phyloP scores from a whole-genome alignment of 176 grass and related monocot genomes.

The Eleusine coracana region DNA sequence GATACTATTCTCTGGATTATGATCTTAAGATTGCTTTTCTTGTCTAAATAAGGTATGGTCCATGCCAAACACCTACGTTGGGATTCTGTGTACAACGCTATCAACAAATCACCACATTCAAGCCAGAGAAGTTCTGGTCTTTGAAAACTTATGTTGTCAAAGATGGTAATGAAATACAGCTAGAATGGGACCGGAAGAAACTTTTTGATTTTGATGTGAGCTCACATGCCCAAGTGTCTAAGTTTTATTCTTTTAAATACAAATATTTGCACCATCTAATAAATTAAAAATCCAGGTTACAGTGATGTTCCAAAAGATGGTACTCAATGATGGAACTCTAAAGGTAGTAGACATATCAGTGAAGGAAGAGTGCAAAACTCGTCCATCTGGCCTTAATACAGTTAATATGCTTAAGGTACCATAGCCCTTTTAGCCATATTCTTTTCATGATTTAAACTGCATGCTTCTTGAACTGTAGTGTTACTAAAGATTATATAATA shows the following conservation, averaged over 20 bases:
- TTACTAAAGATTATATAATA: slow-evolving; percentile 1
- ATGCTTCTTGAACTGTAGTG: neutral
- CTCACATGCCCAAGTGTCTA: slow-evolving; percentile 26
- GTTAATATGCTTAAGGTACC: slow-evolving; percentile 98
- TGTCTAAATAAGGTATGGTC: slow-evolving; percentile 79
- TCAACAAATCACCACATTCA: slow-evolving; percentile 96
- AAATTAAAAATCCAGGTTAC: slow-evolving; percentile 66
- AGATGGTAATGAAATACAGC: slow-evolving; percentile 74
- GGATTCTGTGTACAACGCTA: slow-evolving; percentile 93
- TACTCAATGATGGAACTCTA: slow-evolving; percentile 65
- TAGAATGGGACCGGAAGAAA: slow-evolving; percentile 90
- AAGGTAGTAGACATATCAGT: slow-evolving; percentile 80
- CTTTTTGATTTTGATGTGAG: slow-evolving; percentile 94
- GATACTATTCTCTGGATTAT: slow-evolving; percentile 25
- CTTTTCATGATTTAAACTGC: slow-evolving; percentile 19
- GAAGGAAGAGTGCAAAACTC: slow-evolving; percentile 89
- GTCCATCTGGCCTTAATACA: slow-evolving; percentile 93
- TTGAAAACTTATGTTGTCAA: slow-evolving; percentile 82
- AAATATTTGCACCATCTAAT: slow-evolving; percentile 22
- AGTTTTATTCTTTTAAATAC: slow-evolving; percentile 19
- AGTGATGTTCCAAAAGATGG: slow-evolving; percentile 96
- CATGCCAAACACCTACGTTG: slow-evolving; percentile 96
- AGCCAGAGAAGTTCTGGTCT: slow-evolving; percentile 98
- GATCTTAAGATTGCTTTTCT: slow-evolving; percentile 22
- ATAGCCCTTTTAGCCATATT: neutral